Base-by-base conservation (phyloP, 768 basidiomycete genomes). In the Sporobolomyces phaffii region DNA sequence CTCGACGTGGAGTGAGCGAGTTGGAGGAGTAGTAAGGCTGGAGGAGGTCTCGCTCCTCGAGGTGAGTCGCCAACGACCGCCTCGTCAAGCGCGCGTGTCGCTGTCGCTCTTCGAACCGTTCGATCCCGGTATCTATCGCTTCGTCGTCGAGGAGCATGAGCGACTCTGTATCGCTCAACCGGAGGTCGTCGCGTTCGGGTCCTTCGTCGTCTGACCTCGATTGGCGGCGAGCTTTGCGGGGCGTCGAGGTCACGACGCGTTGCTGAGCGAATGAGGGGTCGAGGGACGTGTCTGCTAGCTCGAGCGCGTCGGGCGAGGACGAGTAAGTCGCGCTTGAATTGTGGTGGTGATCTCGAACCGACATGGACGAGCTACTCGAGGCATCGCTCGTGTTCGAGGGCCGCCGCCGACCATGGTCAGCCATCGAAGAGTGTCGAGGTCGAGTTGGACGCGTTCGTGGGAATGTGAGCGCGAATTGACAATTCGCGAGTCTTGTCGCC, bases 131-230 rank as follows among this genome's bases (percentile, higher is more conserved):
- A 22, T 57, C 49, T 2, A 38, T 51, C 28, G 43, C 56, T 18
- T 57, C 31, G 45, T 57, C 48, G 13, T 56, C 41, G 22, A 61
- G 9, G 38, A 17, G 26, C 36, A 38, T 13, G n/a, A 69, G 22
- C 26, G 45, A 48, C 24, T 69, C 68, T 10, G 68, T 69, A 40
- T 69, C 68, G 60, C 68, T 69, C 59, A 54, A 60, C 41, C 60
- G 51, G 18, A 69, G 48, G 11, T 43, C 28, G 15, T 62, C 62
- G 26, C 31, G 45, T 14, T 61, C 63, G 6, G 9, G 52, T 4
- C 26, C 17, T 20, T 34, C 36, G 26, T 51, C 38, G 20, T 31
- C 7, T 8, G n/a, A 18, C 5, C 36, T 38, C 36, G 22, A 38
- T 41, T 15, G 8, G 5, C 24, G 20, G 28, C 51, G 56, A 28